phyloP scores from a whole-genome alignment of 2,329 filamentous ascomycete genomes.

The Nemania sp. region DNA sequence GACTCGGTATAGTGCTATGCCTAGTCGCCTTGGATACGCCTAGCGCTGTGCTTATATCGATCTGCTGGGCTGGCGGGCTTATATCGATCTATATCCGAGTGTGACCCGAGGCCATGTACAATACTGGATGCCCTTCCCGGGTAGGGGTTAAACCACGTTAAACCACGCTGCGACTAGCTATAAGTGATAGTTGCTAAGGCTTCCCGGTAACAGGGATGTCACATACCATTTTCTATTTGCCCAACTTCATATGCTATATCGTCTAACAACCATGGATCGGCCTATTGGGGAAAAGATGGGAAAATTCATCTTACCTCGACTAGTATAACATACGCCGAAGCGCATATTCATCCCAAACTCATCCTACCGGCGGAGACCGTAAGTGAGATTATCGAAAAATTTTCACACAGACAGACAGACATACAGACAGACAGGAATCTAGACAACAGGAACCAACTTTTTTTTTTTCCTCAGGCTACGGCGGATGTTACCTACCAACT shows the following conservation, averaged over 20 bases:
- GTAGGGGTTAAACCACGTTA: slow-evolving; percentile 25
- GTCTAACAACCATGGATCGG: background rate
- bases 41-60: background rate
- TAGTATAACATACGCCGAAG: slow-evolving; percentile 13
- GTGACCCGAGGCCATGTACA: slow-evolving; percentile 24
- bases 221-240: slow-evolving; percentile 10
- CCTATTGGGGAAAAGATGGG: slow-evolving; percentile 11
- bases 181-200: slow-evolving; percentile 21
- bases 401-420: background rate
- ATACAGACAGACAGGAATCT: slow-evolving; percentile 5
- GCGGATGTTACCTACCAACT: slow-evolving; percentile 40
- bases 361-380: slow-evolving; percentile 12
- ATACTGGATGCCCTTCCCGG: background rate
- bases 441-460: slow-evolving; percentile 14
- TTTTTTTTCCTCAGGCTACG: slow-evolving; percentile 38
- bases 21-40: background rate
- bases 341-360: slow-evolving; percentile 13
- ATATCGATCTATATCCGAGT: slow-evolving; percentile 16
- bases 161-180: background rate
- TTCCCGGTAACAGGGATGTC: slow-evolving; percentile 12
- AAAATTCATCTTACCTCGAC: slow-evolving; percentile 29
- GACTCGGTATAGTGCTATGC: slow-evolving; percentile 14
- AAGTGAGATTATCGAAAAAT: slow-evolving; percentile 21
- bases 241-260: background rate
- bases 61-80: background rate